Evolutionary conservation across 768 basidiomycete genomes (phyloP), one percentile per base, ranked within the genome.

Genomic region (Amanita molliuscula): DNA sequence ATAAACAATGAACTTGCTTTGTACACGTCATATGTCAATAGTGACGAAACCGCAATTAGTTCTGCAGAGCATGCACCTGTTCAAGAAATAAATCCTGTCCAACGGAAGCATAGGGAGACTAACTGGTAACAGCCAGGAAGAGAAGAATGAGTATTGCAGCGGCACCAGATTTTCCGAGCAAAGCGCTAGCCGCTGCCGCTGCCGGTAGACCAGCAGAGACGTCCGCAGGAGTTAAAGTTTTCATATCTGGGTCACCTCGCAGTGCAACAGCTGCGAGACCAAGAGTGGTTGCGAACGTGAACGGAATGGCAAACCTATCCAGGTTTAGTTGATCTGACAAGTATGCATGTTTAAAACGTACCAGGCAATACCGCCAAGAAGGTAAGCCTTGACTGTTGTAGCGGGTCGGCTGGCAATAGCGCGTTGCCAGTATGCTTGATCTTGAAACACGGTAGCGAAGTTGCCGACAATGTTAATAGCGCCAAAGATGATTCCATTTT

Each of bases 281-380:
- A 35, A 96, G 77, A 1, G 87, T 88, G 0, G 88, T 93, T 1
- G 93, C 84, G 56, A 97, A 80, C 6, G 78, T 76, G 62, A 93
- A 89, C 0, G 90, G 90, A 52, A 93, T 90, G 1, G 86, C 79
- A 59, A 94, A 91, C 79, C 79, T 81, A 43, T 13, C 26, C 8
- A 40, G 33, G 10, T 26, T 37, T 35, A 43, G 48, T 16, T n/a
- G 15, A 46, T 16, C 44, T n/a, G 20, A 21, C 18, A 5, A 44
- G 10, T 6, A 23, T 29, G 9, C 3, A n/a, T 5, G 26, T 18
- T 41, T 45, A 23, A 37, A 26, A 62, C 69, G 34, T 52, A 80
- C 93, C 94, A 96, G 1, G 89, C 85, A 6, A 93, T 62, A 3
- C 92, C 93, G 38, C 93, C 94, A 6, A 92, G 73, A 3, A 94